Evolutionary conservation across 352 stramenopile species (phyloP), one percentile per base, ranked within the genome.

Genomic region (Phytophthora aleatoria): DNA sequence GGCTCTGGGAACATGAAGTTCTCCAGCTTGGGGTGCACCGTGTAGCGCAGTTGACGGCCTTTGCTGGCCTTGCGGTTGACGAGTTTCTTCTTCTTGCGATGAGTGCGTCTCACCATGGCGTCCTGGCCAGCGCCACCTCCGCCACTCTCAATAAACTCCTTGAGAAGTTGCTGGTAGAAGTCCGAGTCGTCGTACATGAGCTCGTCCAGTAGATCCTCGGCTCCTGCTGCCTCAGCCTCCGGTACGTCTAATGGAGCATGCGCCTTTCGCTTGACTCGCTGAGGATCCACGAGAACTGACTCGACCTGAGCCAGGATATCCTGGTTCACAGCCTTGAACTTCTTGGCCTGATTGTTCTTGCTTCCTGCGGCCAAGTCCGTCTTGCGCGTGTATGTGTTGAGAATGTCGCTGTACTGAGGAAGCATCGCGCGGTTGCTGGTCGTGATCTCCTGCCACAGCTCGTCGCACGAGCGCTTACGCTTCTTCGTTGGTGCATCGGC

Each of bases 1-100:
- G 88, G 88, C 49, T 95, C 85, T 0, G 88, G 88, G 57, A 95
- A 96, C 88, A 95, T 96, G 47, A 96, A 96, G 69, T 96, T 94
- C 61, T 96, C 85, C 26, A 96, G 77, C 73, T 96, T 96, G 0
- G 88, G 85, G 67, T 94, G 85, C 31, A 95, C 86, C 9, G 76
- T 91, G 75, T 91, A 96, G 56, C 87, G 85, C 50, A 96, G 61
- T 58, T 90, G 76, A 28, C 88, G 85, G 41, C 88, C 88, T 54
- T 96, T 96, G 56, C 86, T 95, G 11, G 86, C 88, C 64, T 94
- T 95, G 62, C 88, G 88, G 73, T 96, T 94, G n/a, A 96, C 85
- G 11, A 72, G 54, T 79, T 94, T 93, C 57, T 85, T 89, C 69
- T 94, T 95, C 79, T 96, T 96, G 61, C 80, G 79, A 49, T 92